phyloP scores from a whole-genome alignment of 192 early-diverging fungal species.

The Coemansia sp. region DNA sequence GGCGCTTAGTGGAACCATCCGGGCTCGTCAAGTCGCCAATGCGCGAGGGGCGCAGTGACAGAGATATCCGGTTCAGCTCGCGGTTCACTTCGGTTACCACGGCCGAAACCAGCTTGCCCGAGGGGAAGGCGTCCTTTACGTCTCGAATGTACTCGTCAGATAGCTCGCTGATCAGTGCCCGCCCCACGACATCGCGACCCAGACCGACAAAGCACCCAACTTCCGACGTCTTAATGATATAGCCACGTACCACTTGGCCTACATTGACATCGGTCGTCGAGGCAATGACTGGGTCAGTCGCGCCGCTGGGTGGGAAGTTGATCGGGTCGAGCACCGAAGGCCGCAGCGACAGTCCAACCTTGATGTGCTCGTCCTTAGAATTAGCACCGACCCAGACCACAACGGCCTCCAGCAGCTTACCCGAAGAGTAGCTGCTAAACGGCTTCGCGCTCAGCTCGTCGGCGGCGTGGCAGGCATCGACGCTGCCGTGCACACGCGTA shows the following conservation, averaged over 20 bases:
- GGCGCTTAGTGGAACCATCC: conserved; percentile 37
- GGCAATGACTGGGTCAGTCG: conserved; percentile 58
- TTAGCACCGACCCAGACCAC: conserved; percentile 6
- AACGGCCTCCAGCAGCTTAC: conserved; percentile 19
- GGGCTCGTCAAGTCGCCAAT: conserved; percentile 36
- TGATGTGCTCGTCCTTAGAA: conserved; percentile 36
- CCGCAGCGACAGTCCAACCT: conserved; percentile 68
- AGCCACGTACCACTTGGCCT: conserved; percentile 74
- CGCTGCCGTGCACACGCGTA: conserved; percentile 59
- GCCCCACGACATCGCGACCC: conserved; percentile 63
- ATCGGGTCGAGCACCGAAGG: conserved; percentile 57
- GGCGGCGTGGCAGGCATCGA: conserved; percentile 63
- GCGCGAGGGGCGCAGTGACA: conserved; percentile 70
- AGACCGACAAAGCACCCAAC: conserved; percentile 76
- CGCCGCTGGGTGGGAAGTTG: conserved; percentile 17
- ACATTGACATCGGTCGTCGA: conserved; percentile 59
- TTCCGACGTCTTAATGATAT: conserved; percentile 71
- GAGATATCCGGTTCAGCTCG: conserved; percentile 64
- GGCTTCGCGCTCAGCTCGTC: conserved; percentile 52
- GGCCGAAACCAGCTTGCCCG: conserved; percentile 79
- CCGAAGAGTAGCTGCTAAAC: conserved; percentile 21
- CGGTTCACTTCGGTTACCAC: conserved; percentile 66
- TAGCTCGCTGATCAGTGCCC: conserved; percentile 85
- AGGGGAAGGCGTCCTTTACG: conserved; percentile 71
- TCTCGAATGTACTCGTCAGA: conserved; percentile 87